Evolutionary conservation across 116 monocot species (phyloP), one percentile per base, ranked within the genome.

Genomic region (Cymodocea nodosa): DNA sequence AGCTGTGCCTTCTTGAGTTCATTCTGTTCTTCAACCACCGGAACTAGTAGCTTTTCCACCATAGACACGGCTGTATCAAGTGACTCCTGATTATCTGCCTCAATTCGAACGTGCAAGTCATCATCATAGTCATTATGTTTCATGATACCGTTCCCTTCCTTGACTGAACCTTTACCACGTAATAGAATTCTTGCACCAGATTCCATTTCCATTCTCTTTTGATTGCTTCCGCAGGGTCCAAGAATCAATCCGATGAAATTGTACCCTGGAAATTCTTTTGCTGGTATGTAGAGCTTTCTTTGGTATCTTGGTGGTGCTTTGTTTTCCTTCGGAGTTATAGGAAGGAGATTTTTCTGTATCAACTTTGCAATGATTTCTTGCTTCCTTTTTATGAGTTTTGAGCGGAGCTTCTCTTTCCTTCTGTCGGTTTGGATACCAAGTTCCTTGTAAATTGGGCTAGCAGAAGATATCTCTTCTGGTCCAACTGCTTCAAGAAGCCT

Each of bases 11-110:
- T 63, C 77, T 78, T 89, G 56, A 75, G 82, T 13, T 66, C 48
- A 50, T 77, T 84, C 50, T 9, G 60, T 34, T 82, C 82, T 23
- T 79, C 70, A 44, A 44, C 44, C 19, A 78, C 59, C n/a, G 85
- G 85, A 70, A 82, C 73, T 30, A 89, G 68, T 15, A 89, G 78
- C 57, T 76, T 85, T 68, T 89, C 89, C 53, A 89, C 75, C 89
- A 80, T 75, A 16, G 19, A 25, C 10, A 68, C 79, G 67, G 84
- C 89, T 25, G 75, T 73, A 67, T 89, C 84, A 25, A 87, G 24
- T 15, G 87, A 83, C 18, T 71, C 53, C 80, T 83, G 67, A 5
- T 70, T 74, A 15, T 73, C 71, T 48, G 82, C 89, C 51, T 82
- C 78, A 12, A 89, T 71, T 13, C 61, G 17, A 54, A 85, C 80